These are phyloP conservation scores for Otatea glauca DNA, from an alignment of 176 grass and related monocot species.

Conservation along the genomic window DNA sequence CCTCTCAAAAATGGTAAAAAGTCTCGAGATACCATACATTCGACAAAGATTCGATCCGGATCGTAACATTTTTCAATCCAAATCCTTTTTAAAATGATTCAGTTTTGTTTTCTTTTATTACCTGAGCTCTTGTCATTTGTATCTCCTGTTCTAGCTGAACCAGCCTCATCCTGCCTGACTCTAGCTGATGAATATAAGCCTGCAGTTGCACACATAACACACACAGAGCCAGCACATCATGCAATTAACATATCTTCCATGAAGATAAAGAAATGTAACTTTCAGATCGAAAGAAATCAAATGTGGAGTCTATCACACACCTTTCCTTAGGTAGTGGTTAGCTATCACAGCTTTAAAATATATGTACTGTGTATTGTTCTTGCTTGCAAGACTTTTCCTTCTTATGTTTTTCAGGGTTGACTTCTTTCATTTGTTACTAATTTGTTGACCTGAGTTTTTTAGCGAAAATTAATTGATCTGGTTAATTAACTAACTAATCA, in stretches of 20 bases:
- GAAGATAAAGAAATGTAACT: not conserved
- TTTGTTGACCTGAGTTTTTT: not conserved
- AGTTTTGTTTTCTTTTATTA: slow-evolving; percentile 3
- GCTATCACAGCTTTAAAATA: slow-evolving; percentile 18
- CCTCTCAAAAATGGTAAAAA: no score
- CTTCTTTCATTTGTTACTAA: not conserved
- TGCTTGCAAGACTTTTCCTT: slow-evolving; percentile 28
- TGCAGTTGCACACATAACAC: slow-evolving; percentile 7
- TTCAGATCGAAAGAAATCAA: not conserved
- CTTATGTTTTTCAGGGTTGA: slow-evolving; percentile 14
- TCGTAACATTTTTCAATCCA: not conserved
- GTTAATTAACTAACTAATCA: not conserved
- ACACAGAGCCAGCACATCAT: not conserved
- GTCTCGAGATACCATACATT: no score
- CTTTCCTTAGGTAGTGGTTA: slow-evolving; percentile 41
- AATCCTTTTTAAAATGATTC: not conserved
- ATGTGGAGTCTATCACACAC: slow-evolving; percentile 15
- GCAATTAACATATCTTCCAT: not conserved
- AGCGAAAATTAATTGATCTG: not conserved
- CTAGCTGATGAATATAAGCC: slow-evolving; percentile 77
- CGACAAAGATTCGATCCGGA: not conserved
- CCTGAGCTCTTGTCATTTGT: slow-evolving; percentile 62
- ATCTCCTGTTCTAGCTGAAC: slow-evolving; percentile 61
- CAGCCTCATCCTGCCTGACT: slow-evolving; percentile 64
- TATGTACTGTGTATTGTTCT: slow-evolving; percentile 14